Conservation (phyloP, 257 asterid species). For the Agastache rugosa region DNA sequence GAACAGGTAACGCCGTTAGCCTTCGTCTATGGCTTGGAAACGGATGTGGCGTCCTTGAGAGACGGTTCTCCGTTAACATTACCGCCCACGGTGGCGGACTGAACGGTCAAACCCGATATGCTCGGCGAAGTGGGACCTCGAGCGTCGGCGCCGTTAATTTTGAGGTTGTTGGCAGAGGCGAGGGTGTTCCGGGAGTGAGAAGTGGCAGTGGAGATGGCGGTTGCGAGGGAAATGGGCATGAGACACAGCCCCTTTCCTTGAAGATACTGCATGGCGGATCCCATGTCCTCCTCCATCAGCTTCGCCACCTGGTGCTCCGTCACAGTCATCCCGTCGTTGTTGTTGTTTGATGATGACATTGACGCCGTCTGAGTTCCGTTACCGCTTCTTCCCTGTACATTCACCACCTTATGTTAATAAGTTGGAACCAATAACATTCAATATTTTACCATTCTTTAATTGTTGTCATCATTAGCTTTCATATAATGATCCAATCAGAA, state of each 20-base stretch:
- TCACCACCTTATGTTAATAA: neutral
- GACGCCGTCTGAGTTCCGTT: slow-evolving; percentile 64
- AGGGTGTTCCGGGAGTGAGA: slow-evolving; percentile 63
- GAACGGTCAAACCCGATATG: slow-evolving; percentile 74
- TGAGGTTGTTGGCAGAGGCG: slow-evolving; percentile 30
- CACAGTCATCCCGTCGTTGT: slow-evolving; percentile 62
- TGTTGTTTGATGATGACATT: slow-evolving; percentile 72
- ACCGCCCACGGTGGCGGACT: slow-evolving; percentile 56
- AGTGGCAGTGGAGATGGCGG: slow-evolving; percentile 83
- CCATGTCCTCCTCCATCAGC: slow-evolving; percentile 97
- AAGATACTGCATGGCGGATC: slow-evolving; percentile 95
- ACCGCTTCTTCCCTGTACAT: slow-evolving; percentile 50
- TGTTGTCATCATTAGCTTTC: neutral
- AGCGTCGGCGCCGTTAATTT: slow-evolving; percentile 33
- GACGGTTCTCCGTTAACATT: slow-evolving; percentile 48
- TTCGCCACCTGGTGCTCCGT: slow-evolving; percentile 94
- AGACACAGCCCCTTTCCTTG: slow-evolving; percentile 95
- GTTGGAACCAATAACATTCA: too few relatives aligned
- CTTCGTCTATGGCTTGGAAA: slow-evolving; percentile 51
- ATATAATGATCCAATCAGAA: neutral
- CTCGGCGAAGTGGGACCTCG: slow-evolving; percentile 74
- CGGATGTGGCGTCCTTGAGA: slow-evolving; percentile 59
- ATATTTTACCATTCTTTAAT: neutral
- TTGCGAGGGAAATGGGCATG: slow-evolving; percentile 92
- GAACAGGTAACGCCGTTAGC: slow-evolving; percentile 32